A percentile compares a stretch with the other conserved stretches of the same genome.
These are phyloP conservation scores for Aspergillus leporis DNA, from an alignment of 495 filamentous ascomycete species.

Conservation along the genomic window DNA sequence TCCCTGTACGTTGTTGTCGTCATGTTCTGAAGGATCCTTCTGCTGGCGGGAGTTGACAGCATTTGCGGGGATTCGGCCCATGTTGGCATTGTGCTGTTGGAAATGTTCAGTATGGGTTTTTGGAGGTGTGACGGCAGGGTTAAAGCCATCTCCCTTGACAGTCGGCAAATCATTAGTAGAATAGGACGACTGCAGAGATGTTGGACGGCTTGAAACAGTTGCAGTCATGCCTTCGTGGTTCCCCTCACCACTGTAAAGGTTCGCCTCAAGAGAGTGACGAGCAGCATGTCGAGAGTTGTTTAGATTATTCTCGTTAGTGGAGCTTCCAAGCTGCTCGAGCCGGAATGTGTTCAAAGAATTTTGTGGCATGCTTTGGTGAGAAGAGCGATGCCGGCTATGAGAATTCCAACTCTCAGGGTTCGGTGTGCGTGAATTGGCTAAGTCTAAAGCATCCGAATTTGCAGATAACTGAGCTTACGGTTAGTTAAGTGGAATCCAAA, in stretches of 20 bases:
- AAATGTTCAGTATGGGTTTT: constrained; percentile 74
- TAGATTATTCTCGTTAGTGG: constrained; percentile 23
- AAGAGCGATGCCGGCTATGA: constrained; percentile 71
- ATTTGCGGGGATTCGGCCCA: constrained; percentile 72
- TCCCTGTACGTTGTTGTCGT: constrained; percentile 36
- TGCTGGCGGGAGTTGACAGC: constrained; percentile 62
- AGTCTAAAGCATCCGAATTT: constrained; percentile 77
- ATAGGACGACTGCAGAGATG: constrained; percentile 73
- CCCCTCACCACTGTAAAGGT: constrained; percentile 34
- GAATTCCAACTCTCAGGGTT: constrained; percentile 64
- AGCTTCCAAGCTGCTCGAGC: constrained; percentile 32
- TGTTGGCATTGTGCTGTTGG: constrained; percentile 78
- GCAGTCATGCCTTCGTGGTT: constrained; percentile 28
- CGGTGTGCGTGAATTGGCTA: constrained; percentile 71
- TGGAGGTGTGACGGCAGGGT: constrained; percentile 53
- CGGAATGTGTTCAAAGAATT: constrained; percentile 49
- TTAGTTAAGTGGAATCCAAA: constrained; percentile 14
- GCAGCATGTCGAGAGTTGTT: constrained; percentile 31
- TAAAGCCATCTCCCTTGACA: constrained; percentile 60
- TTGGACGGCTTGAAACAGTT: constrained; percentile 33
- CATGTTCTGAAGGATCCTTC: constrained; percentile 60
- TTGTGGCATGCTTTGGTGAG: constrained; percentile 79
- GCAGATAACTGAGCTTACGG: constrained; percentile 64
- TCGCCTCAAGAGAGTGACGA: constrained; percentile 60
- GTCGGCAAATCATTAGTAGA: constrained; percentile 91